Conservation (phyloP, 352 stramenopile species). For the Phytophthora gonapodyides region DNA sequence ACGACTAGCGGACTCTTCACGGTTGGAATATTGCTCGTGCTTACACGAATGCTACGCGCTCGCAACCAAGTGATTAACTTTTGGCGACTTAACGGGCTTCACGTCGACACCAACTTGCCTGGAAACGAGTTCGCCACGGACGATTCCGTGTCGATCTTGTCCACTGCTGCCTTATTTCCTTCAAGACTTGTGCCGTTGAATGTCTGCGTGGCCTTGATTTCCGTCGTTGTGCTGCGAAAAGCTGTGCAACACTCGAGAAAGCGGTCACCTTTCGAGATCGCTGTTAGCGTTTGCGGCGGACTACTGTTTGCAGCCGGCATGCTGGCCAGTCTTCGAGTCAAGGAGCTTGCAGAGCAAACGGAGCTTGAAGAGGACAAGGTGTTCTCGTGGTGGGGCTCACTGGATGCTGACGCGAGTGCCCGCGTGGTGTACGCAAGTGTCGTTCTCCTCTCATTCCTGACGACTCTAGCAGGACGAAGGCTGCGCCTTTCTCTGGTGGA, state of each 20-base stretch:
- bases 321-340: conserved; percentile 31
- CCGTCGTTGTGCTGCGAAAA: conserved; percentile 40
- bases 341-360: conserved; percentile 19
- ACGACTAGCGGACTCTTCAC: conserved; percentile 14
- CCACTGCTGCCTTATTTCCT: conserved; percentile 58
- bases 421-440: conserved; percentile 51
- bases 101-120: conserved; percentile 43
- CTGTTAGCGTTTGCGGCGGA: conserved; percentile 18
- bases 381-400: conserved; percentile 15
- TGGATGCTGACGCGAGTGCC: conserved; percentile 47
- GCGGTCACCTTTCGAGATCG: conserved; percentile 10
- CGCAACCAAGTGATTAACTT: conserved; percentile 92
- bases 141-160: conserved; percentile 82
- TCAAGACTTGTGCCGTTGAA: conserved; percentile 26
- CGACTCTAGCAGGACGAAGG: conserved; percentile 3
- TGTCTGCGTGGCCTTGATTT: conserved; percentile 46
- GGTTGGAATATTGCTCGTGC: conserved; percentile 41
- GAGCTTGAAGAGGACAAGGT: conserved; percentile 6
- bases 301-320: conserved; percentile 36
- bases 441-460: conserved; percentile 22
- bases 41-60: conserved; percentile 65
- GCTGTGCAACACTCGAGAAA: conserved; percentile 4
- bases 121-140: conserved; percentile 81
- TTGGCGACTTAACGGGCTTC: conserved; percentile 66
- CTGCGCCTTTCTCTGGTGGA: conserved; percentile 36